Base-by-base conservation (phyloP, 2,329 filamentous ascomycete genomes). In the Xylariales sp. region DNA sequence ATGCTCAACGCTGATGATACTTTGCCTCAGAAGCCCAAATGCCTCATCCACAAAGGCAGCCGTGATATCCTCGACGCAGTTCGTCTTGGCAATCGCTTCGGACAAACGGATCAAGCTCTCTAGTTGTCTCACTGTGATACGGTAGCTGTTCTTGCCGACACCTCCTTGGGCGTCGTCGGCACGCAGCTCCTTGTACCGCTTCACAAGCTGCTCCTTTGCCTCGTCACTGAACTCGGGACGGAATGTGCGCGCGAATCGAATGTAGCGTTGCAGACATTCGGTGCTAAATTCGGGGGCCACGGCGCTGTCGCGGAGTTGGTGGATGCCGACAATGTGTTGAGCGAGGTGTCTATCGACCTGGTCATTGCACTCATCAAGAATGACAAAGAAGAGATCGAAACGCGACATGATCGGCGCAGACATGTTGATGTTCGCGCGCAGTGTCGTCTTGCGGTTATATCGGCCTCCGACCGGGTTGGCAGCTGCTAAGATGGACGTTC, bases 381-480 rank as follows among this genome's bases (percentile, higher is more conserved):
- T 86, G 40, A 98, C 89, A 59, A 98, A 98, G 76, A 98, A 98
- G 8, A 98, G 74, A 70, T 98, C 93, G 65, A 98, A 98, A 73
- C 93, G 87, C 40, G 88, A 95, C 93, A 98, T 98, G 70, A 98
- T 98, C 44, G 93, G 93, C 2, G 93, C 93, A 19, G 85, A 91
- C 87, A 98, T 96, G 69, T 97, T 97, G 67, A 98, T 91, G 64
- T 98, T 98, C 48, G 88, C 82, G 38, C 93, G 80, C 5, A 98
- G 77, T 0, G 93, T 95, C 0, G 86, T 84, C 71, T 97, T 98
- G 56, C 91, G 86, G 68, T 98, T 95, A 68, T 98, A 95, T n/a
- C 93, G 82, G 10, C 93, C 93, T 20, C 88, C 88, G 4, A 98
- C 88, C 0, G 93, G 93, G 63, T 98, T 98, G 21, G 93, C 93